These are phyloP conservation scores for Leptomonas seymouri DNA, from an alignment of 208 protist species.

Conservation along the genomic window DNA sequence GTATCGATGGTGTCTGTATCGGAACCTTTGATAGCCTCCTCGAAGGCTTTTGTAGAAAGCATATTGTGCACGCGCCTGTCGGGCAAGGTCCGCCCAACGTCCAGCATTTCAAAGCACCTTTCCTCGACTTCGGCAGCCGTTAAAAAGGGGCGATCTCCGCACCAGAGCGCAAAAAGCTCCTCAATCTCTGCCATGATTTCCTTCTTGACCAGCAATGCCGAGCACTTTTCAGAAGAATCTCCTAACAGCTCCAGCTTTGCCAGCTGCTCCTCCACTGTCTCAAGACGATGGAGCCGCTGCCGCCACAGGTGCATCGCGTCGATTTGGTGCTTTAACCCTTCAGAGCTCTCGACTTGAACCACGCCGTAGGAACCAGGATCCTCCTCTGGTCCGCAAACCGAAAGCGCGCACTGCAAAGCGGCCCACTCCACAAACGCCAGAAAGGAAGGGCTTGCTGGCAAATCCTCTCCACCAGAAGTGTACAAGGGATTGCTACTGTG, in stretches of 20 bases:
- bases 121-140: slow-evolving; percentile 22
- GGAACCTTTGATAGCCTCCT: slow-evolving; percentile 14
- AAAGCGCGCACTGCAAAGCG: slow-evolving; percentile 36
- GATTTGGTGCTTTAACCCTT: slow-evolving; percentile 4
- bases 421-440: slow-evolving; percentile 57
- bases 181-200: slow-evolving; percentile 28
- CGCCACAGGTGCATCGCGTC: slow-evolving; percentile 20
- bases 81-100: slow-evolving; percentile 31
- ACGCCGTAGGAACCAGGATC: slow-evolving; percentile 31
- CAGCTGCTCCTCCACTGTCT: slow-evolving; percentile 29
- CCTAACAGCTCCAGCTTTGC: slow-evolving; percentile 25
- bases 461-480: neutral
- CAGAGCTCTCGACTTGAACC: slow-evolving; percentile 11
- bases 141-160: slow-evolving; percentile 18
- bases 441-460: slow-evolving; percentile 28
- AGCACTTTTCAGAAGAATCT: slow-evolving; percentile 10
- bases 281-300: slow-evolving; percentile 18
- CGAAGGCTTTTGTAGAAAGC: slow-evolving; percentile 38
- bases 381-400: slow-evolving; percentile 37
- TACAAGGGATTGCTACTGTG: slow-evolving; percentile 17
- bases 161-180: slow-evolving; percentile 31
- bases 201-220: slow-evolving; percentile 21
- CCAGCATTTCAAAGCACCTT: slow-evolving; percentile 36
- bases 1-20: slow-evolving; percentile 18
- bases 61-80: slow-evolving; percentile 38